A percentile compares a stretch with the other conserved stretches of the same genome.
These are phyloP conservation scores for Komagataella populi DNA, from an alignment of 805 yeast species.

Conservation along the genomic window DNA sequence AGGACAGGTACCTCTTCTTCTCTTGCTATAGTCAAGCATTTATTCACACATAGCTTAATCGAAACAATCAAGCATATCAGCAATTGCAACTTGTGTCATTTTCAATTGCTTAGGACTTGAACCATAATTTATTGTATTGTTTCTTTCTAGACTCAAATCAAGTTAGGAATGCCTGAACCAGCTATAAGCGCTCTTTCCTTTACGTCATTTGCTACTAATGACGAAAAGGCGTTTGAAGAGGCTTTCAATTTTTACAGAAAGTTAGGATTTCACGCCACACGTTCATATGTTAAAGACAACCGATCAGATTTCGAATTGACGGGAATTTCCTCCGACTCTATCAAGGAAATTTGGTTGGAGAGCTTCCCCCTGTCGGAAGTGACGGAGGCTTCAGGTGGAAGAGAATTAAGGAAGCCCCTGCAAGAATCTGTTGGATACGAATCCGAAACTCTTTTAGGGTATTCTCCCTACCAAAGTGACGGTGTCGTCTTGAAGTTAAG, in stretches of 20 bases:
- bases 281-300: conserved; percentile 44
- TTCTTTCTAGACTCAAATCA: neutral
- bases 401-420: conserved; percentile 13
- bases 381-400: conserved; percentile 5
- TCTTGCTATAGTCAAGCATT: neutral
- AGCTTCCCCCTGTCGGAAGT: conserved; percentile 34
- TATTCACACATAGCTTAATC: neutral
- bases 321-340: conserved; percentile 54
- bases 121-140: too few relatives aligned
- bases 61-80: neutral
- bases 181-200: conserved; percentile 20
- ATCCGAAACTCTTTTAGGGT: conserved; percentile 1
- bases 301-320: conserved; percentile 18
- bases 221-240: conserved; percentile 27
- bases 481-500: conserved; percentile 37
- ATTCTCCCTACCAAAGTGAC: conserved; percentile 19
- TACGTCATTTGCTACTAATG: conserved; percentile 46
- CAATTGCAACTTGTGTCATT: neutral
- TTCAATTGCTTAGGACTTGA: neutral
- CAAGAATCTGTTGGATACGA: conserved; percentile 13
- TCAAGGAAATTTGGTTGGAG: conserved; percentile 63
- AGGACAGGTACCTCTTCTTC: neutral
- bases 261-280: conserved; percentile 48
- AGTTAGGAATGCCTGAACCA: neutral
- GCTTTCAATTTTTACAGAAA: conserved; percentile 42